Conservation (phyloP, 768 basidiomycete species). For the Amanita jacksonii region DNA sequence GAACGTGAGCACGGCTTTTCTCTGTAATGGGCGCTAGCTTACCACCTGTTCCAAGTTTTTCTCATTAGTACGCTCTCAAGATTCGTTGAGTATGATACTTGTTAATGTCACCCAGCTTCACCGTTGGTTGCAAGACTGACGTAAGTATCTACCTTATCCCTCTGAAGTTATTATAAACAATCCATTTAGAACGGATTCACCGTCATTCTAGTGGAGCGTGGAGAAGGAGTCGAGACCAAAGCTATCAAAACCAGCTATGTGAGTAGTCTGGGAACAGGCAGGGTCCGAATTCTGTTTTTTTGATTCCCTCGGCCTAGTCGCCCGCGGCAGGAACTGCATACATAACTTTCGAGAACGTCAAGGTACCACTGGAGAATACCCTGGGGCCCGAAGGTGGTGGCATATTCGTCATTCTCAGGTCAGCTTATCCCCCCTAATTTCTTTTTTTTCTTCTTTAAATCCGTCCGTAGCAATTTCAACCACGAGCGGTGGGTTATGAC, state of each 20-base stretch:
- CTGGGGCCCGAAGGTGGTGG: slow-evolving; percentile 75
- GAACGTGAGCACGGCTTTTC: slow-evolving; percentile 32
- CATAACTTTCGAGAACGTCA: slow-evolving; percentile 70
- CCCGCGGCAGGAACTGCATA: slow-evolving; percentile 76
- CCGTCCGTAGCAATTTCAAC: slow-evolving; percentile 67
- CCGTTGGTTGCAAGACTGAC: slow-evolving; percentile 54
- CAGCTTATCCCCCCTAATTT: slow-evolving; percentile 8
- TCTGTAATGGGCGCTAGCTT: neutral
- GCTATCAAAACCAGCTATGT: slow-evolving; percentile 69
- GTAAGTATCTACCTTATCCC: slow-evolving; percentile 17
- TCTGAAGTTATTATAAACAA: neutral
- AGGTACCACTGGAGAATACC: slow-evolving; percentile 77
- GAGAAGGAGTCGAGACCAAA: slow-evolving; percentile 76
- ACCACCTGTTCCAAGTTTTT: slow-evolving; percentile 19
- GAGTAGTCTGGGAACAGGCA: slow-evolving; percentile 7
- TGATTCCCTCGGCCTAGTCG: slow-evolving; percentile 31
- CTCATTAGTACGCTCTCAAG: slow-evolving; percentile 29
- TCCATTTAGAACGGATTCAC: slow-evolving; percentile 51
- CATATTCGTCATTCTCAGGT: slow-evolving; percentile 41
- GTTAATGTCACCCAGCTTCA: slow-evolving; percentile 34
- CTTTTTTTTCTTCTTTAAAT: no score
- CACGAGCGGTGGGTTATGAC: slow-evolving; percentile 93
- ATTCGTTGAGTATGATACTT: neutral
- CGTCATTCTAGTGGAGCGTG: slow-evolving; percentile 77
- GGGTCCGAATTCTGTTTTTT: slow-evolving; percentile 3